Evolutionary conservation across 106 monocot genomes (phyloP).

Genomic region (Amphibolis antarctica): DNA sequence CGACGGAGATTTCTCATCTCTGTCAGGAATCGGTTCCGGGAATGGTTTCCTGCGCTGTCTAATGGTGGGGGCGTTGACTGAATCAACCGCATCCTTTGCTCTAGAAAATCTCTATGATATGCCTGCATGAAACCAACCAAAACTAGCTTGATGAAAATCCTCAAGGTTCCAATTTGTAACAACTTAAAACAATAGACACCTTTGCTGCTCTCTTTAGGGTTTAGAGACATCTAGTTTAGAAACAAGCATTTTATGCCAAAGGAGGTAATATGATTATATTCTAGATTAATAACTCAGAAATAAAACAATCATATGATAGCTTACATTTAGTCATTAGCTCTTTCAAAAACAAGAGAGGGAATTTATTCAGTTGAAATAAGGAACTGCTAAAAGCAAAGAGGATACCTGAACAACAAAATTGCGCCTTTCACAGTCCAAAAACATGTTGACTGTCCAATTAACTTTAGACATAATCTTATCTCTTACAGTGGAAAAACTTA

Average conservation of each 20-base stretch:
- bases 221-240: too few species aligned
- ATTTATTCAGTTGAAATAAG: background rate
- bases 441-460: slow-evolving; percentile 28
- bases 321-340: too few species aligned
- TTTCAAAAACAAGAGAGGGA: too few species aligned
- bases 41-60: slow-evolving; percentile 6
- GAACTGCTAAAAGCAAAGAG: background rate
- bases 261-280: too few species aligned
- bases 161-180: too few species aligned
- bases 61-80: slow-evolving; percentile 1
- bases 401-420: slow-evolving; percentile 40
- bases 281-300: too few species aligned
- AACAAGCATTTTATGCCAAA: too few species aligned
- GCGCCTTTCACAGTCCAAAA: slow-evolving; percentile 37
- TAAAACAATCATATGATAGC: too few species aligned
- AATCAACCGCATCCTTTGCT: slow-evolving; percentile 26
- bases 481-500: slow-evolving; percentile 35
- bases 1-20: slow-evolving; percentile 11
- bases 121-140: slow-evolving; percentile 26
- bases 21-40: slow-evolving; percentile 1
- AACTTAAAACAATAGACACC: too few species aligned
- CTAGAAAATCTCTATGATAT: slow-evolving; percentile 72
- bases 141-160: too few species aligned
- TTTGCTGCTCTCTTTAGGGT: too few species aligned
- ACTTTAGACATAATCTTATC: slow-evolving; percentile 28